Base-by-base conservation (phyloP, 371 early-diverging fungal species). In the Rhizopus stolonifer region DNA sequence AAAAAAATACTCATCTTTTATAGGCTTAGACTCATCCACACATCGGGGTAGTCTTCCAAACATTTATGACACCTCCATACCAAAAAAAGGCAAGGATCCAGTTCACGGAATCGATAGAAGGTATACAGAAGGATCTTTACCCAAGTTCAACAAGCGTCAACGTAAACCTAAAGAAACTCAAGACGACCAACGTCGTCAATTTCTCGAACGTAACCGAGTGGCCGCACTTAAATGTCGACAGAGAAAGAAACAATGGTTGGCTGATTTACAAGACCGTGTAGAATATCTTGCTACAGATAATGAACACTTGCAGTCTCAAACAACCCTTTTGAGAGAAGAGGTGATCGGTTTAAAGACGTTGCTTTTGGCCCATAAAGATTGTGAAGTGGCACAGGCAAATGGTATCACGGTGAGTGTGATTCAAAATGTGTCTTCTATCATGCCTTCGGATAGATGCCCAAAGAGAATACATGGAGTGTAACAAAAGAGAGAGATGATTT, bases 161-260 rank as follows among this genome's bases (percentile, higher is more conserved):
- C 18, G 21, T 4, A 21, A 42, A 21, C 17, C 9, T 9, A 42
- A 8, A 3, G 21, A 19, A 9, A 5, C 42, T 8, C 54, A 54
- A 26, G 54, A 60, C 24, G 83, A 81, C 19, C 86, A 85, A 64
- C 69, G 88, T 40, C 71, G 70, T 42, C 86, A 83, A 60, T 89
- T 90, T 64, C 66, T 90, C 59, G 91, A 90, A 59, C 78, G 91
- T 47, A 90, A 90, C 64, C 77, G 91, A 48, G 81, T 82, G 68
- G 94, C 94, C 6, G 94, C 94, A 1, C 80, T 90, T 13, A 91
- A 92, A 60, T 93, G 94, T 60, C 82, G 94, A 24, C 92, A 90
- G 65, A 87, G 92, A 59, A 93, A 93, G 69, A 92, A 92, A 68
- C 86, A 89, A 56, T 90, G 89, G 86, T 72, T 92, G 19, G 77